phyloP scores from a whole-genome alignment of 108 stramenopile species.

The Tribonema minus region DNA sequence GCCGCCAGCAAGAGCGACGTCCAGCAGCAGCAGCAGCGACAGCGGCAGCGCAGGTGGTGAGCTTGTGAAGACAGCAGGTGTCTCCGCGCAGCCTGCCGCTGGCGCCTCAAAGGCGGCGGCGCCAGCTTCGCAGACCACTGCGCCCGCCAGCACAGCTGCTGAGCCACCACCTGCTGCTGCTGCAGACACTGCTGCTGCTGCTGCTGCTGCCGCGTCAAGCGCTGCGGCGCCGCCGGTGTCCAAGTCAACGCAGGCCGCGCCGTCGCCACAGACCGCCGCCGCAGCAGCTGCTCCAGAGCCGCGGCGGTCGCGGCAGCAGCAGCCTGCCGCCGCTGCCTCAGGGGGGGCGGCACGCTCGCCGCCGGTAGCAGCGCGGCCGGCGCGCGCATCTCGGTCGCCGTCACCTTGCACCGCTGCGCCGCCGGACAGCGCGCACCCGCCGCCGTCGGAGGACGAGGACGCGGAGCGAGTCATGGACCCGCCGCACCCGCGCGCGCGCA shows the following conservation, averaged over 20 bases:
- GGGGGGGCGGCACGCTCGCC: neutral
- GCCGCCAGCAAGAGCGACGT: neutral
- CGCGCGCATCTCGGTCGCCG: too few relatives aligned
- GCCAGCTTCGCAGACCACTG: neutral
- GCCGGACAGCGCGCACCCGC: too few relatives aligned
- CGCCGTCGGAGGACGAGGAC: too few relatives aligned
- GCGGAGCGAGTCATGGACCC: too few relatives aligned
- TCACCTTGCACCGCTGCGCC: too few relatives aligned
- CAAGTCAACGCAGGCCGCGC: neutral
- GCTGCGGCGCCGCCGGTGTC: neutral
- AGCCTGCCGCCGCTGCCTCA: too few relatives aligned
- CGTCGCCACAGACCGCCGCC: neutral
- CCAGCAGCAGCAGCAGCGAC: neutral
- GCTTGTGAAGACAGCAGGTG: neutral
- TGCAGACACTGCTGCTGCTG: neutral
- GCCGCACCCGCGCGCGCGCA: neutral
- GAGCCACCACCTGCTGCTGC: neutral
- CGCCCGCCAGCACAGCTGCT: too few relatives aligned
- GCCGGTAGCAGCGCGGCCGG: too few relatives aligned
- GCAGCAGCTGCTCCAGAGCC: neutral
- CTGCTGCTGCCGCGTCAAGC: neutral
- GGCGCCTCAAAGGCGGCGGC: neutral
- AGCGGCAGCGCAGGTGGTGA: neutral
- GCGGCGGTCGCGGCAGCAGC: conserved; percentile 6
- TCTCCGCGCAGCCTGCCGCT: neutral